Evolutionary conservation across 345 rosid genomes (phyloP).

Genomic region (Limnanthes douglasii): DNA sequence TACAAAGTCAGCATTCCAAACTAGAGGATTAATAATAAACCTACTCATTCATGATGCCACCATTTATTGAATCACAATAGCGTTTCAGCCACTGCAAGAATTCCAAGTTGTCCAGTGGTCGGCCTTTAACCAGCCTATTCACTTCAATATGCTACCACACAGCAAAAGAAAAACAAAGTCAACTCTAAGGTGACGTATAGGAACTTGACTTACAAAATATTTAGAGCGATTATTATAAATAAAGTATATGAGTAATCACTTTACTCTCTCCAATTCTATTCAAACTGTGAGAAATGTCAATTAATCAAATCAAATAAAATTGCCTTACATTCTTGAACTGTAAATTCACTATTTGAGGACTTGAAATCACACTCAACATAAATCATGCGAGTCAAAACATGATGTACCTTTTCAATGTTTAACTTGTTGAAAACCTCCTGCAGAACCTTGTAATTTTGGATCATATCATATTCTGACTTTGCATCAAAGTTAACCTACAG

Average conservation of each 20-base stretch:
- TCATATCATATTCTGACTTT: conserved; percentile 90
- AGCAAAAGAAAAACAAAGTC: no score
- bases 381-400: background rate
- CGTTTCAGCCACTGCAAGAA: conserved; percentile 94
- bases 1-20: background rate
- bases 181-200: no score
- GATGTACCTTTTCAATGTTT: conserved; percentile 70
- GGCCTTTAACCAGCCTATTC: conserved; percentile 78
- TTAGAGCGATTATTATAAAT: no score
- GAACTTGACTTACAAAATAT: no score
- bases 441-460: conserved; percentile 93
- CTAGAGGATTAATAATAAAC: conserved; percentile 4
- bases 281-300: no score
- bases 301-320: no score
- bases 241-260: no score
- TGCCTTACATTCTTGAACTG: no score
- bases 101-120: conserved; percentile 96
- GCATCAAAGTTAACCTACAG: conserved; percentile 88
- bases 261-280: no score
- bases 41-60: conserved; percentile 95
- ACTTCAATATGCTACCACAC: conserved; percentile 97
- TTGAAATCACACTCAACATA: no score
- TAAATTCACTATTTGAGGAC: no score
- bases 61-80: conserved; percentile 88
- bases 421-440: conserved; percentile 90